phyloP scores from a whole-genome alignment of 1,284 basidiomycete genomes.

The Leucoagaricus sp. region DNA sequence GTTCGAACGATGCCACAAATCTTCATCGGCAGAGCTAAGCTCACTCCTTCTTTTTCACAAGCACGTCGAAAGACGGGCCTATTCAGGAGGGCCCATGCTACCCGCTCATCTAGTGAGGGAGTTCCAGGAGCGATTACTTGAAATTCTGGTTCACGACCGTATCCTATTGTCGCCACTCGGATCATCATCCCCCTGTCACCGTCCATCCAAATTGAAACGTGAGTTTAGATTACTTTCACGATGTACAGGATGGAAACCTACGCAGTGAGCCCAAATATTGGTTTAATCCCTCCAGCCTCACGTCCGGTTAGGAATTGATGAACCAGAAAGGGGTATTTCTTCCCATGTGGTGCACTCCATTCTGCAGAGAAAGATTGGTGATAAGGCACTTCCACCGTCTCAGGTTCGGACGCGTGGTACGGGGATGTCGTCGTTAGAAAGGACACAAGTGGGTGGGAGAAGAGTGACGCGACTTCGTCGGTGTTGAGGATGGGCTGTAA shows the following conservation, averaged over 20 bases:
- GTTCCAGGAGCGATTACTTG: conserved; percentile 57
- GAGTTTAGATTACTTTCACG: no score
- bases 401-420: conserved; percentile 58
- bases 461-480: conserved; percentile 76
- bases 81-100: conserved; percentile 58
- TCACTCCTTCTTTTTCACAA: conserved; percentile 48
- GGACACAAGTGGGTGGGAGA: conserved; percentile 77
- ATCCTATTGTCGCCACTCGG: conserved; percentile 66
- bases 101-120: conserved; percentile 53
- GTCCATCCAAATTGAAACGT: background rate
- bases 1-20: conserved; percentile 6
- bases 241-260: conserved; percentile 41
- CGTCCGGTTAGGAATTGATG: conserved; percentile 83
- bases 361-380: conserved; percentile 63
- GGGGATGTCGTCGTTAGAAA: conserved; percentile 65
- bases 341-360: conserved; percentile 42
- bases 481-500: conserved; percentile 75
- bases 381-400: conserved; percentile 59
- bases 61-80: conserved; percentile 52
- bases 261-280: conserved; percentile 83
- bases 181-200: conserved; percentile 74
- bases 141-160: conserved; percentile 64
- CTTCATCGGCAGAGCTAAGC: conserved; percentile 28
- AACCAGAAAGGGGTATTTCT: conserved; percentile 40
- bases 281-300: conserved; percentile 79